These are phyloP conservation scores for Nemania sp. DNA, from an alignment of 2,329 filamentous ascomycete genomes.

Conservation along the genomic window DNA sequence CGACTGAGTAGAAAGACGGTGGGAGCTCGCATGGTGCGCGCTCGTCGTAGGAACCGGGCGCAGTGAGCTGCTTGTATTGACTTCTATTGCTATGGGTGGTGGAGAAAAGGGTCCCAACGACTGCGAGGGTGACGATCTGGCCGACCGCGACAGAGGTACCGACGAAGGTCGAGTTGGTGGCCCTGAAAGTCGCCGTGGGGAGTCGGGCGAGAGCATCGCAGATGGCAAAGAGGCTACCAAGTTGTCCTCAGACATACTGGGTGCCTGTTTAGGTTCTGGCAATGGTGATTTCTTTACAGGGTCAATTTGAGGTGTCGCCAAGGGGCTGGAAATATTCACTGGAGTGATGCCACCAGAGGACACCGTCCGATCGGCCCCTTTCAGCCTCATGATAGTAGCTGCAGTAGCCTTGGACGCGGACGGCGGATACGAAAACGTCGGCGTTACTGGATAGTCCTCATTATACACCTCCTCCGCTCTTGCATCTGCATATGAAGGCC, in stretches of 20 bases:
- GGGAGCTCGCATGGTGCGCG: conserved; percentile 12
- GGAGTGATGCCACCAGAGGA: conserved; percentile 38
- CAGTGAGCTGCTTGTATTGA: conserved; percentile 38
- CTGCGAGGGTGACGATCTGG: conserved; percentile 38
- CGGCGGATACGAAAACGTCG: conserved; percentile 41
- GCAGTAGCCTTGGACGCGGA: conserved; percentile 43
- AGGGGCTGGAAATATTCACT: conserved; percentile 37
- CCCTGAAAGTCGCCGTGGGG: conserved; percentile 17
- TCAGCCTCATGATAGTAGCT: conserved; percentile 41
- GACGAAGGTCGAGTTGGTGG: conserved; percentile 28
- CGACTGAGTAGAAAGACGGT: conserved; percentile 25
- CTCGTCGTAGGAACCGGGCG: conserved; percentile 24
- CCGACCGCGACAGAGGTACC: conserved; percentile 28
- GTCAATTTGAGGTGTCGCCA: conserved; percentile 28
- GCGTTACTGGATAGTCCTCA: conserved; percentile 36
- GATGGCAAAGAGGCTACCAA: conserved; percentile 9
- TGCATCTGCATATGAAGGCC: conserved; percentile 42
- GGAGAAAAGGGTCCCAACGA: conserved; percentile 36
- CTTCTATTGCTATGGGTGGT: conserved; percentile 39
- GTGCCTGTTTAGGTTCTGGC: conserved; percentile 6
- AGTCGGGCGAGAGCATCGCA: conserved; percentile 13
- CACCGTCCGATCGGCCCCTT: conserved; percentile 35
- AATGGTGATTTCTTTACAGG: conserved; percentile 19
- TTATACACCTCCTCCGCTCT: conserved; percentile 35
- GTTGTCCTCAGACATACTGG: conserved; percentile 6